Evolutionary conservation across 352 stramenopile species (phyloP), one percentile per base, ranked within the genome.

Genomic region (Hyaloperonospora brassicae): DNA sequence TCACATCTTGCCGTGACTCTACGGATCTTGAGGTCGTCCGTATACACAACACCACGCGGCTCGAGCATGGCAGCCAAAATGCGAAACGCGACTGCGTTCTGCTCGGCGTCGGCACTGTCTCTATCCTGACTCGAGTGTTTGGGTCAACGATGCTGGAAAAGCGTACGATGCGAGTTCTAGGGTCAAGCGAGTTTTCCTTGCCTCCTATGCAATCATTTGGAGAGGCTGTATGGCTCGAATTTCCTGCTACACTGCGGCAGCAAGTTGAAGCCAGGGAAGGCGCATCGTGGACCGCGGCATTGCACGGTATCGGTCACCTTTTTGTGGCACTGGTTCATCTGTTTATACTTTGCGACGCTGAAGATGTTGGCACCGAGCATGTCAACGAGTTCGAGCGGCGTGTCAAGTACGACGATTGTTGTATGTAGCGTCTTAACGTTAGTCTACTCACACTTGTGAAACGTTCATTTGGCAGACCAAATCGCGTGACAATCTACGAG

Each of bases 181-280:
- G 86, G 47, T 72, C 78, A 25, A 90, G 85, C 45, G 89, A 97
- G 55, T 97, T 98, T 53, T 87, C 81, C 0, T 70, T 99, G n/a
- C 96, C 97, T 12, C 84, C 80, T 0, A 95, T 99, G 82, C 87
- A 98, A 70, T 93, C 84, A 49, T 94, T 96, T 42, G 98, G 92
- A 6, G 81, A 96, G 59, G 96, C 85, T 8, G 57, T 98, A 11
- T 99, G 96, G 97, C 66, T 98, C 12, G 95, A 99, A 64, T 66
- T 97, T 5, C 87, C 90, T 7, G 49, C 64, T 30, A 25, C 47
- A 31, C 39, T 94, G 11, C 64, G 65, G 30, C 52, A 66, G 0
- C 23, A 69, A 14, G 68, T 92, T 0, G 71, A 88, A 51, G 48
- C 23, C 0, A 57, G 34, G 0, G 59, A 57, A 5, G 64, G 53